phyloP scores from a whole-genome alignment of 495 filamentous ascomycete species.

The Podospora appendiculata region DNA sequence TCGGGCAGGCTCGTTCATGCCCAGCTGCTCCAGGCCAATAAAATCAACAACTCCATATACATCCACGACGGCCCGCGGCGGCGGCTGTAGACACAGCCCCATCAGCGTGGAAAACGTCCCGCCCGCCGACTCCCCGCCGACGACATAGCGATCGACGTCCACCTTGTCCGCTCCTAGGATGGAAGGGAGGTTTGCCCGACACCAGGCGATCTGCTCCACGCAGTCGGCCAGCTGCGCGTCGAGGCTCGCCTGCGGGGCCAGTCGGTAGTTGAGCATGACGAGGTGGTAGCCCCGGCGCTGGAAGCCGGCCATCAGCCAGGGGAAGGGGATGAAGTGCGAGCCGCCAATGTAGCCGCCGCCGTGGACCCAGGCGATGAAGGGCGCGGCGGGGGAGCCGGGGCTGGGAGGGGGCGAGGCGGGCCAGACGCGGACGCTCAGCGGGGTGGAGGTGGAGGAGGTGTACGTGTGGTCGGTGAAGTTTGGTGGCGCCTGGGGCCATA shows the following conservation, averaged over 20 bases:
- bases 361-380: slow-evolving; percentile 20
- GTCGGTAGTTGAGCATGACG: slow-evolving; percentile 24
- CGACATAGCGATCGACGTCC: slow-evolving; percentile 19
- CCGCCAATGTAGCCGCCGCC: slow-evolving; percentile 22
- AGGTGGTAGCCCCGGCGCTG: slow-evolving; percentile 19
- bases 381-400: slow-evolving; percentile 8
- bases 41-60: slow-evolving; percentile 20
- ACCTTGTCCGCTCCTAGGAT: slow-evolving; percentile 16
- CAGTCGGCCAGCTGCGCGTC: slow-evolving; percentile 21
- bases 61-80: slow-evolving; percentile 15
- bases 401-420: slow-evolving; percentile 10
- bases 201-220: slow-evolving; percentile 15
- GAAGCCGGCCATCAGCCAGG: slow-evolving; percentile 18
- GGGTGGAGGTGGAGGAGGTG: slow-evolving; percentile 5
- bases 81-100: slow-evolving; percentile 6
- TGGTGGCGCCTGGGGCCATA: too few species aligned
- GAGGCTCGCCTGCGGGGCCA: slow-evolving; percentile 16
- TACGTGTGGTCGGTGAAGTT: slow-evolving; percentile 18
- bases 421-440: slow-evolving; percentile 15
- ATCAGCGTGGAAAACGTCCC: slow-evolving; percentile 17
- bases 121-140: slow-evolving; percentile 21
- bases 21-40: slow-evolving; percentile 1
- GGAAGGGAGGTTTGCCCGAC: slow-evolving; percentile 10
- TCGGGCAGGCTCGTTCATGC: not conserved
- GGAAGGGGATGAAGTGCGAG: slow-evolving; percentile 12